Conservation (phyloP, 331 rosid species). For the Quercus phellos region DNA sequence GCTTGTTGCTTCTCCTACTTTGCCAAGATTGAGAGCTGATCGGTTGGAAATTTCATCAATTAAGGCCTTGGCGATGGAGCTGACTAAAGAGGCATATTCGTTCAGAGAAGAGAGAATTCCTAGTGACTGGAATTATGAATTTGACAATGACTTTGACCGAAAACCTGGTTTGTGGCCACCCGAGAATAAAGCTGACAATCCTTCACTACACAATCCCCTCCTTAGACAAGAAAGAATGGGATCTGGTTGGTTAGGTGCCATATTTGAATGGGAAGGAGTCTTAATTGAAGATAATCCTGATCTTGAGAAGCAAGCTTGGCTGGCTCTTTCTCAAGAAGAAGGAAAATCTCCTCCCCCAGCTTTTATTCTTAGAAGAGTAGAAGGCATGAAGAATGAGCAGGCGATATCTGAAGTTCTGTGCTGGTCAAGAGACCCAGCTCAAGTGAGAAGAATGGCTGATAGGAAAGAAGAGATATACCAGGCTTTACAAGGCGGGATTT, state of each 20-base stretch:
- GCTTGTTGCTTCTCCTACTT: constrained; percentile 37
- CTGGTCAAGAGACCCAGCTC: constrained; percentile 83
- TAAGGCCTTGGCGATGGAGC: constrained; percentile 69
- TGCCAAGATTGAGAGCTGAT: constrained; percentile 33
- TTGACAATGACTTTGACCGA: constrained; percentile 51
- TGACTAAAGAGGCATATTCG: constrained; percentile 69
- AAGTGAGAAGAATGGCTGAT: constrained; percentile 70
- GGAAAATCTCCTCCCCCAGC: constrained; percentile 81
- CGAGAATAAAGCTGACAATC: constrained; percentile 71
- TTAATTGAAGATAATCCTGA: constrained; percentile 76
- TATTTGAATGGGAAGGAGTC: constrained; percentile 98
- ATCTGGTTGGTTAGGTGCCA: constrained; percentile 91
- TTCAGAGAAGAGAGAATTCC: constrained; percentile 66
- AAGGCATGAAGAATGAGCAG: constrained; percentile 97
- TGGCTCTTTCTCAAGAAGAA: constrained; percentile 76
- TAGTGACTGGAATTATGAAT: constrained; percentile 40
- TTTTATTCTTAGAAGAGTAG: constrained; percentile 70
- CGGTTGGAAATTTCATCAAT: constrained; percentile 30
- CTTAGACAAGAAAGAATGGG: constrained; percentile 97
- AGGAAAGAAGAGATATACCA: constrained; percentile 80
- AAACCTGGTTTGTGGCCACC: constrained; percentile 92
- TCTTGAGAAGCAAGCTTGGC: constrained; percentile 84
- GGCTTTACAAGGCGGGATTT: constrained; percentile 81
- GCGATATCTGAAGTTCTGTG: constrained; percentile 89
- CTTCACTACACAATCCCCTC: constrained; percentile 76